Evolutionary conservation across 768 basidiomycete species (phyloP), one percentile per base, ranked within the genome.

Genomic region (Butyriboletus loyo): DNA sequence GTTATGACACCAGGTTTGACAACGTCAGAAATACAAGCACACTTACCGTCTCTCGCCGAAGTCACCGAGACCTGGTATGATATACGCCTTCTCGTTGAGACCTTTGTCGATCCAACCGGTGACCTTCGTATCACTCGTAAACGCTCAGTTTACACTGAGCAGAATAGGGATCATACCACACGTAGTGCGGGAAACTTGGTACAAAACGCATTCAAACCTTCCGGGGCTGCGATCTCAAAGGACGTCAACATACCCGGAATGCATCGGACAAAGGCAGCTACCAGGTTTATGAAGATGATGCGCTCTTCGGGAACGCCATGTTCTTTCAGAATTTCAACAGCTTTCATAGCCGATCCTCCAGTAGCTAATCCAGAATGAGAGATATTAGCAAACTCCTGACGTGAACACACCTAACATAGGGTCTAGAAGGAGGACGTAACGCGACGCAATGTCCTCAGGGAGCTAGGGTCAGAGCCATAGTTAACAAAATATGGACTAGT

Each of bases 341-440:
- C 97, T 67, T 98, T 98, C 72, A 95, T 94, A 8, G 95, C 96
- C 5, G 95, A 98, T 40, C 97, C 97, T 24, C 97, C 97, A 1
- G 96, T 98, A 0, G 96, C 96, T 81, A 57, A 25, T 35, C 22
- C 21, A 38, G 13, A 25, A 30, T 21, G 28, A 49, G 49, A 27
- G 43, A 8, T n/a, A 2, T 9, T 4, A 35, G 10, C 24, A 17
- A 31, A 7, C 36, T 17, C 19, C 30, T 38, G 19, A 32, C 7
- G 17, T 3, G 13, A 34, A 59, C 85, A 46, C 62, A 92, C 93
- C 92, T 43, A 98, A 83, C 96, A 99, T 99, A 0, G 96, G 96
- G 68, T 99, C 96, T 21, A 99, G 82, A 14, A 99, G 83, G 34
- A 99, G 84, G 43, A 94, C 92, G 66, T 96, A 98, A 41, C 97